Conservation (phyloP, 495 filamentous ascomycete species). For the Articulospora tetracladia region DNA sequence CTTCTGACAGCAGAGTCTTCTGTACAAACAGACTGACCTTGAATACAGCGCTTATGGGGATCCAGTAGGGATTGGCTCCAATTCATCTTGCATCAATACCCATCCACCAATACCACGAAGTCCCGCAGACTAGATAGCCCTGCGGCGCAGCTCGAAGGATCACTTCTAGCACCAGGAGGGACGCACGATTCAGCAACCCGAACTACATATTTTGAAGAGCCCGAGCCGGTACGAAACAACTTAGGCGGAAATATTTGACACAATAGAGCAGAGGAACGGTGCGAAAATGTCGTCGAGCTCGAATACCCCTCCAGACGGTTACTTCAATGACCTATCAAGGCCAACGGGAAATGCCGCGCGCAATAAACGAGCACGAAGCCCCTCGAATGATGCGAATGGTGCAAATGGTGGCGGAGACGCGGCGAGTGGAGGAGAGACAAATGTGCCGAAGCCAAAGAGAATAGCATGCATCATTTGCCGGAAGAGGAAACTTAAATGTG, state of each 20-base stretch:
- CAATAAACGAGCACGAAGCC: slow-evolving; percentile 26
- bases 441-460: slow-evolving; percentile 79
- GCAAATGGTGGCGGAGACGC: slow-evolving; percentile 19
- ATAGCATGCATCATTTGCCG: slow-evolving; percentile 97
- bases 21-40: neutral
- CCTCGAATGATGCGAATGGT: slow-evolving; percentile 27
- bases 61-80: neutral
- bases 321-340: slow-evolving; percentile 55
- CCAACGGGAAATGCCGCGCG: slow-evolving; percentile 29
- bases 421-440: slow-evolving; percentile 50
- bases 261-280: too few relatives aligned
- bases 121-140: neutral
- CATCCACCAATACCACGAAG: neutral
- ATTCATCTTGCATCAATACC: neutral
- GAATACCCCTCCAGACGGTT: slow-evolving; percentile 37
- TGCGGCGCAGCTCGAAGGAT: neutral
- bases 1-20: neutral
- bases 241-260: too few relatives aligned
- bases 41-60: neutral
- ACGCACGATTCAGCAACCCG: neutral
- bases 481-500: slow-evolving; percentile 85
- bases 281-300: slow-evolving; percentile 38
- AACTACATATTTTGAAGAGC: neutral
- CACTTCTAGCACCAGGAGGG: neutral
- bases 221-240: neutral